Conservation (phyloP, 192 early-diverging fungal genomes). For the Hyaloraphidium curvatum region DNA sequence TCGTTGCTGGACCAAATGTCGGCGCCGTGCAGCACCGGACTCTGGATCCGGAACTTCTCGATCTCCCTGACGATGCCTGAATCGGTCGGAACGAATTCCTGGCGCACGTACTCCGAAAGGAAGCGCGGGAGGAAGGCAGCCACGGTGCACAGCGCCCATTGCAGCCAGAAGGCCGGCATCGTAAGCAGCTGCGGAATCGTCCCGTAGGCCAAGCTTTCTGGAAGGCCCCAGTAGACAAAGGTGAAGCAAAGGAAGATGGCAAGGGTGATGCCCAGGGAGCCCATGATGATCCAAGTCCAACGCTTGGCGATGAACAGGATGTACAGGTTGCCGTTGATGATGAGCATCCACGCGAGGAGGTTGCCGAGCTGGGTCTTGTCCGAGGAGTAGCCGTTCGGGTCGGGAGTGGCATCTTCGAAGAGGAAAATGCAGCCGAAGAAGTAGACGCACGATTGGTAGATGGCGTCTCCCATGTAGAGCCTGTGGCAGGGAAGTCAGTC, state of each 20-base stretch:
- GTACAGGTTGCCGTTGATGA: constrained; percentile 64
- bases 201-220: constrained; percentile 42
- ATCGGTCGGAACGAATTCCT: constrained; percentile 42
- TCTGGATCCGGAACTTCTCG: constrained; percentile 11
- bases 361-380: constrained; percentile 55
- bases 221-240: constrained; percentile 35
- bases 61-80: constrained; percentile 42
- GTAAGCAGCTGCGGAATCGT: constrained; percentile 42
- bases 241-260: constrained; percentile 46
- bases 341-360: constrained; percentile 51
- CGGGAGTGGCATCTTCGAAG: constrained; percentile 28
- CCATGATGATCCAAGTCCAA: constrained; percentile 66
- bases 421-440: constrained; percentile 61
- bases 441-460: constrained; percentile 74
- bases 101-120: constrained; percentile 39
- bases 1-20: background rate
- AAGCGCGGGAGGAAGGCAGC: constrained; percentile 51
- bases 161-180: constrained; percentile 54
- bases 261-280: constrained; percentile 42
- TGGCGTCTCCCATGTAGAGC: constrained; percentile 65
- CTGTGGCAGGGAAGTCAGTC: background rate
- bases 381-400: constrained; percentile 27
- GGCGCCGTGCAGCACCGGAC: background rate
- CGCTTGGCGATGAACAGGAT: constrained; percentile 56
- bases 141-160: constrained; percentile 41